Percentiles rank a stretch among this genome's conserved stretches.
Evolutionary conservation across 805 yeast genomes (phyloP).

Genomic region (Ogataea glucozyma): DNA sequence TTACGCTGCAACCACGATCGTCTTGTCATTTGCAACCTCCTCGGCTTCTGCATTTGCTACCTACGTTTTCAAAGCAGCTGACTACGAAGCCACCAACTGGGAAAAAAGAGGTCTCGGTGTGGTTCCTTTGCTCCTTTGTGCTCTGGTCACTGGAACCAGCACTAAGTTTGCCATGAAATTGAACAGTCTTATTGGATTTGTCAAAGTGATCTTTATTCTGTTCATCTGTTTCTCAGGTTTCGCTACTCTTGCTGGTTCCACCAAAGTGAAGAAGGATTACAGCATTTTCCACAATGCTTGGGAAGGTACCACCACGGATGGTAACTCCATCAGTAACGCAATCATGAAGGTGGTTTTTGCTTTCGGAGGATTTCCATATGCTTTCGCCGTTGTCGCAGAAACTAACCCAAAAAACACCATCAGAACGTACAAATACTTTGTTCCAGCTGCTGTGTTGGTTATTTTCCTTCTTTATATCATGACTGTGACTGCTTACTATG

Average conservation of each 20-base stretch:
- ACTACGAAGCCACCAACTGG: slow-evolving; percentile 68
- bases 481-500: slow-evolving; percentile 77
- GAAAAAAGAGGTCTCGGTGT: slow-evolving; percentile 75
- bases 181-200: slow-evolving; percentile 66
- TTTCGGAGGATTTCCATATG: slow-evolving; percentile 43
- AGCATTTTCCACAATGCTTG: slow-evolving; percentile 38
- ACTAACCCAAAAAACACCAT: slow-evolving; percentile 44
- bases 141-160: slow-evolving; percentile 58
- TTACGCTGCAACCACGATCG: slow-evolving; percentile 70
- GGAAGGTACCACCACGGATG: slow-evolving; percentile 44
- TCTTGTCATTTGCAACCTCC: slow-evolving; percentile 85
- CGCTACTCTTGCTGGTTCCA: slow-evolving; percentile 78
- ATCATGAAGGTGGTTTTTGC: slow-evolving; percentile 46
- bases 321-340: slow-evolving; percentile 44
- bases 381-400: slow-evolving; percentile 39
- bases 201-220: slow-evolving; percentile 67
- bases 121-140: slow-evolving; percentile 71
- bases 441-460: slow-evolving; percentile 66
- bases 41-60: slow-evolving; percentile 80
- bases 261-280: slow-evolving; percentile 33
- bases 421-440: slow-evolving; percentile 67
- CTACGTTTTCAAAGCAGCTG: slow-evolving; percentile 74
- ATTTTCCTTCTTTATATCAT: slow-evolving; percentile 70
- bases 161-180: slow-evolving; percentile 67
- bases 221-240: slow-evolving; percentile 78